Percentiles rank a stretch among this genome's conserved stretches.
Conservation (phyloP, 2,329 filamentous ascomycete genomes). For the Hymenoscyphus linearis region DNA sequence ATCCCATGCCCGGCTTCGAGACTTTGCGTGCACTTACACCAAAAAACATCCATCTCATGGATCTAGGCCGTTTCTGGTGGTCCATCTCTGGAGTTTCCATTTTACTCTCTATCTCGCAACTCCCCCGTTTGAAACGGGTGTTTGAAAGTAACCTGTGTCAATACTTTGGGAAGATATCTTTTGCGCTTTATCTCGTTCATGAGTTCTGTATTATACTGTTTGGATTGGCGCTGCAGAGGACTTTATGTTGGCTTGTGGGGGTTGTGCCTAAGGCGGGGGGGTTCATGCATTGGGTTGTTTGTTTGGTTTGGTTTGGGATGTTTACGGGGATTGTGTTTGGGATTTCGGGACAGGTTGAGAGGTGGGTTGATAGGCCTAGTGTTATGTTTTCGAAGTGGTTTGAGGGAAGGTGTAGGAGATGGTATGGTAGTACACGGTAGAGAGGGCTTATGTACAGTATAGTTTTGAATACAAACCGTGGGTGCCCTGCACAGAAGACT, state of each 20-base stretch:
- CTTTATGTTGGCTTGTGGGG: constrained; percentile 10
- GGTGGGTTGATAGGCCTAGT: constrained; percentile 47
- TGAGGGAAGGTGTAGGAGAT: constrained; percentile 40
- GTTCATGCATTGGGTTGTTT: constrained; percentile 18
- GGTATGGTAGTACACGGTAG: background rate
- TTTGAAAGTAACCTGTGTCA: constrained; percentile 46
- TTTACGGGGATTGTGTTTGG: constrained; percentile 37
- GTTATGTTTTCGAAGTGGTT: constrained; percentile 54
- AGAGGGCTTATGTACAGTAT: background rate
- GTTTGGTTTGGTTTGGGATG: constrained; percentile 16
- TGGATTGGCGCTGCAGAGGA: constrained; percentile 20
- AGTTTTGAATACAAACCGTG: too few relatives aligned
- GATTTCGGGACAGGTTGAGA: constrained; percentile 41
- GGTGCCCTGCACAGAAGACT: too few relatives aligned
- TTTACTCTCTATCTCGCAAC: constrained; percentile 29
- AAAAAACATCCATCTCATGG: constrained; percentile 16
- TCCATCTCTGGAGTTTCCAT: constrained; percentile 20
- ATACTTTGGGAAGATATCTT: constrained; percentile 51
- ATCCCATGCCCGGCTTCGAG: constrained; percentile 24
- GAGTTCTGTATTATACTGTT: constrained; percentile 28
- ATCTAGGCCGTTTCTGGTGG: constrained; percentile 24
- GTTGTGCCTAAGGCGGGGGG: constrained; percentile 4
- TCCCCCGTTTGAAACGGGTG: constrained; percentile 35
- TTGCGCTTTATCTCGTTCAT: constrained; percentile 49
- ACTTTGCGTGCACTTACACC: constrained; percentile 17